phyloP scores from a whole-genome alignment of 345 rosid species.

The Draba incana region DNA sequence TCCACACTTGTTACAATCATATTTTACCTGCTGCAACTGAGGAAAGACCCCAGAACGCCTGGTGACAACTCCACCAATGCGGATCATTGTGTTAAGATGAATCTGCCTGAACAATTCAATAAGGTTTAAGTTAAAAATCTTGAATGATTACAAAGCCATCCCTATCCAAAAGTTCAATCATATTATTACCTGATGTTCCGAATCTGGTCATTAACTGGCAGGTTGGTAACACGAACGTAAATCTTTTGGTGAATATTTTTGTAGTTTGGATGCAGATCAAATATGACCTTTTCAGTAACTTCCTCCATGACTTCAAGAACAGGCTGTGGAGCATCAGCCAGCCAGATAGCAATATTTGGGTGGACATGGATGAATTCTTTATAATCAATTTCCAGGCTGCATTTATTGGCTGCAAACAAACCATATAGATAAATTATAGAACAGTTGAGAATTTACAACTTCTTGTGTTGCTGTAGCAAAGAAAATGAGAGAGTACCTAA shows the following conservation, averaged over 20 bases:
- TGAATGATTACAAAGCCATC: not conserved
- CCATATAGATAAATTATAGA: too few species aligned
- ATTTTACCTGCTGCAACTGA: conserved; percentile 95
- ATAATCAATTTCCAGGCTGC: conserved; percentile 92
- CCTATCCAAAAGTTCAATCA: conserved; percentile 5
- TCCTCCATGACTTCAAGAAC: conserved; percentile 99
- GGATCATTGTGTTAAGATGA: conserved; percentile 96
- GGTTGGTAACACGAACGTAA: conserved; percentile 79
- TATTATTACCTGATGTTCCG: conserved; percentile 75
- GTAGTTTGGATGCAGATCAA: conserved; percentile 87
- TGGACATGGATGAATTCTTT: conserved; percentile 84
- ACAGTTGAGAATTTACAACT: too few species aligned
- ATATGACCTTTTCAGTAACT: conserved; percentile 73
- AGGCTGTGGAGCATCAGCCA: conserved; percentile 98
- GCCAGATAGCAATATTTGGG: conserved; percentile 97
- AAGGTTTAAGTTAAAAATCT: conserved; percentile 12
- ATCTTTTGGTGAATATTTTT: conserved; percentile 84
- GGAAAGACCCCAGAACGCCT: conserved; percentile 99
- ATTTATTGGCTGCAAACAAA: conserved; percentile 73
- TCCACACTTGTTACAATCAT: conserved; percentile 97
- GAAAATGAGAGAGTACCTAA: conserved; percentile 57
- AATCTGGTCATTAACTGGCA: conserved; percentile 96
- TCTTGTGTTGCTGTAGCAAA: not conserved
- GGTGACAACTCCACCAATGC: conserved; percentile 98
- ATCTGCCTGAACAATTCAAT: conserved; percentile 67